Evolutionary conservation across 495 filamentous ascomycete genomes (phyloP).

Genomic region (Hypomontagnella submonticulosa): DNA sequence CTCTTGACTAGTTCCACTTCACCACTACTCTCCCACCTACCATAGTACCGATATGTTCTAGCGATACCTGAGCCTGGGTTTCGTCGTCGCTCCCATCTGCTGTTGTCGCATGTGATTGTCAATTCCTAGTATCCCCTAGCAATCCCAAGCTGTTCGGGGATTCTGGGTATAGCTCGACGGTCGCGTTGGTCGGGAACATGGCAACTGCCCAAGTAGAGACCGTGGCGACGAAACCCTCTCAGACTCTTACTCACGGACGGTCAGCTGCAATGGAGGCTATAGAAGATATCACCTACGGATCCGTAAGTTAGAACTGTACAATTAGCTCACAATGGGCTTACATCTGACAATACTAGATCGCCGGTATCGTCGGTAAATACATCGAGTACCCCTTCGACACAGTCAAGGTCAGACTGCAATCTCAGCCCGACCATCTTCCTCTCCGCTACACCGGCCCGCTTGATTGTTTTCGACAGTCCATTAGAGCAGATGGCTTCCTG

Average conservation of each 20-base stretch:
- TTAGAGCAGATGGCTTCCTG: conserved; percentile 76
- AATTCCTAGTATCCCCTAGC: conserved; percentile 31
- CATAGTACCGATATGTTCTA: conserved; percentile 45
- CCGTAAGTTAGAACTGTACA: conserved; percentile 64
- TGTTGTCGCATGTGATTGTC: conserved; percentile 40
- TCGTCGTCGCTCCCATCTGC: conserved; percentile 42
- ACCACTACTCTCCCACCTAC: conserved; percentile 16
- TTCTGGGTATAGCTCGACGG: conserved; percentile 8
- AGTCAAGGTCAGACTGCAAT: conserved; percentile 85
- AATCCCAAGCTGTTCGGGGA: conserved; percentile 20
- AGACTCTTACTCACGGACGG: conserved; percentile 38
- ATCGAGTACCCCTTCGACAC: conserved; percentile 99
- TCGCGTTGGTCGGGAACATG: conserved; percentile 28
- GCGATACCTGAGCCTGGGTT: conserved; percentile 31
- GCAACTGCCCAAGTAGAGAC: conserved; percentile 34
- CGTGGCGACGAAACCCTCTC: conserved; percentile 42
- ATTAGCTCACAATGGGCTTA: conserved; percentile 8
- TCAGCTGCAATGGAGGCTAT: conserved; percentile 72
- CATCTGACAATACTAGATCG: conserved; percentile 63
- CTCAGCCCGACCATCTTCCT: conserved; percentile 84
- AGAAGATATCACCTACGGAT: conserved; percentile 86
- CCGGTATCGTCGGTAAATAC: conserved; percentile 91
- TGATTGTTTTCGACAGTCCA: conserved; percentile 91
- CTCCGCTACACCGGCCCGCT: conserved; percentile 86
- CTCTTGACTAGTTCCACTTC: conserved; percentile 33